Conservation (phyloP, 106 monocot species). For the Apostasia ramifera region DNA sequence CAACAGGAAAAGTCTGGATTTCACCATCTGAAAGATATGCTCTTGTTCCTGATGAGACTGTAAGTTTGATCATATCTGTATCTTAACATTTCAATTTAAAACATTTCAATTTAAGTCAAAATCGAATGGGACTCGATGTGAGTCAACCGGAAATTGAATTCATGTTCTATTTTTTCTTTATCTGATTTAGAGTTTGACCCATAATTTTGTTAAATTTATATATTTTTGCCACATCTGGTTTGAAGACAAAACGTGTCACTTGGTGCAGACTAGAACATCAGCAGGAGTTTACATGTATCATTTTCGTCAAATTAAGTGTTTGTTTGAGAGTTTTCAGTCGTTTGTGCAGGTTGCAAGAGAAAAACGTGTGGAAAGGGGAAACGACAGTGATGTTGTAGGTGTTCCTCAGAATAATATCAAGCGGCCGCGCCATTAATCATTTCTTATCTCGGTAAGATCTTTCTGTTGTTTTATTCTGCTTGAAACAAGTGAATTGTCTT, state of each 20-base stretch:
- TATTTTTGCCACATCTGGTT: not conserved
- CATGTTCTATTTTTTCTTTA: not conserved
- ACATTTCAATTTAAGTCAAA: not conserved
- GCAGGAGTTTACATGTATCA: not conserved
- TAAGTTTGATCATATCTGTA: conserved; percentile 25
- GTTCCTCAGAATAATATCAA: conserved; percentile 80
- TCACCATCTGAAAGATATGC: conserved; percentile 97
- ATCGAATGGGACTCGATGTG: not conserved
- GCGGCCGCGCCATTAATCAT: conserved; percentile 33
- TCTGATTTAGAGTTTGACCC: not conserved
- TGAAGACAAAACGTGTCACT: no score
- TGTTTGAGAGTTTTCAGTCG: not conserved
- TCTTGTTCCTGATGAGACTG: conserved; percentile 87
- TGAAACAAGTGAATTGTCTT: not conserved
- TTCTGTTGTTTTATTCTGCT: not conserved
- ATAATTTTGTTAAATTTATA: not conserved
- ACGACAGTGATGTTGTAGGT: conserved; percentile 39
- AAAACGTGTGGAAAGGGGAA: conserved; percentile 20
- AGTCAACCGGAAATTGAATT: not conserved
- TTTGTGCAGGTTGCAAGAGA: conserved; percentile 37
- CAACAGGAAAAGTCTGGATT: conserved; percentile 79
- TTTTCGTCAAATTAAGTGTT: not conserved
- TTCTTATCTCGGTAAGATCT: not conserved
- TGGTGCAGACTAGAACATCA: no score
- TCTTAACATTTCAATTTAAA: not conserved